phyloP scores from a whole-genome alignment of 2,329 filamentous ascomycete genomes.

The Colletotrichum cereale region DNA sequence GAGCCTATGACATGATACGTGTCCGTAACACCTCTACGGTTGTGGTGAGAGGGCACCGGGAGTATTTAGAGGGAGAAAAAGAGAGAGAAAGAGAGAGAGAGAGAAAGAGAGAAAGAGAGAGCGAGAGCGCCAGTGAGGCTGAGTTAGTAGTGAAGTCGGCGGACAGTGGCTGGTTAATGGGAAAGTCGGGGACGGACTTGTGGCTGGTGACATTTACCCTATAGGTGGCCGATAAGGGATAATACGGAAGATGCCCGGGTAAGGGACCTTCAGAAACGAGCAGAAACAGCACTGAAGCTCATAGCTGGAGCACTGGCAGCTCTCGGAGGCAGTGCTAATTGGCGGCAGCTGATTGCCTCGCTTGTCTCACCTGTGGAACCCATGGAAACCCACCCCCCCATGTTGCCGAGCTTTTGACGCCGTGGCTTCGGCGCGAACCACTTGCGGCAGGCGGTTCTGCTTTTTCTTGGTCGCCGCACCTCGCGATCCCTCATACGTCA shows the following conservation, averaged over 20 bases:
- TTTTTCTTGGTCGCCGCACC: constrained; percentile 39
- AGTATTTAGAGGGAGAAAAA: neutral
- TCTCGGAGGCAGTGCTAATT: constrained; percentile 35
- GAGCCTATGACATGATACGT: constrained; percentile 28
- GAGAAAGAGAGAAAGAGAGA: neutral
- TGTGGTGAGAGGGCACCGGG: neutral
- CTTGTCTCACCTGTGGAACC: constrained; percentile 36
- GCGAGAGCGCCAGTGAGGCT: neutral
- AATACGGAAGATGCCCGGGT: constrained; percentile 28
- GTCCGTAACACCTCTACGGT: neutral
- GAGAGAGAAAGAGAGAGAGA: neutral
- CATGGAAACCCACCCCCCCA: constrained; percentile 9
- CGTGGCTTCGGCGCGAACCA: constrained; percentile 40
- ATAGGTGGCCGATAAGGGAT: constrained; percentile 33
- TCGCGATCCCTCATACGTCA: constrained; percentile 40
- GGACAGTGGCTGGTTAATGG: neutral
- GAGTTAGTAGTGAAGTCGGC: constrained; percentile 6
- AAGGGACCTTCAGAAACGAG: neutral
- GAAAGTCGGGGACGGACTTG: constrained; percentile 3
- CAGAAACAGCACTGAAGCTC: constrained; percentile 20
- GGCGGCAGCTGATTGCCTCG: constrained; percentile 40
- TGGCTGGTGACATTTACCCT: constrained; percentile 5
- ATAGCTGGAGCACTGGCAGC: constrained; percentile 30
- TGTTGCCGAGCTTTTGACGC: constrained; percentile 40
- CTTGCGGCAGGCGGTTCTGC: constrained; percentile 38